Evolutionary conservation across 2,329 filamentous ascomycete genomes (phyloP).

Genomic region (Penicillium rolfsii): DNA sequence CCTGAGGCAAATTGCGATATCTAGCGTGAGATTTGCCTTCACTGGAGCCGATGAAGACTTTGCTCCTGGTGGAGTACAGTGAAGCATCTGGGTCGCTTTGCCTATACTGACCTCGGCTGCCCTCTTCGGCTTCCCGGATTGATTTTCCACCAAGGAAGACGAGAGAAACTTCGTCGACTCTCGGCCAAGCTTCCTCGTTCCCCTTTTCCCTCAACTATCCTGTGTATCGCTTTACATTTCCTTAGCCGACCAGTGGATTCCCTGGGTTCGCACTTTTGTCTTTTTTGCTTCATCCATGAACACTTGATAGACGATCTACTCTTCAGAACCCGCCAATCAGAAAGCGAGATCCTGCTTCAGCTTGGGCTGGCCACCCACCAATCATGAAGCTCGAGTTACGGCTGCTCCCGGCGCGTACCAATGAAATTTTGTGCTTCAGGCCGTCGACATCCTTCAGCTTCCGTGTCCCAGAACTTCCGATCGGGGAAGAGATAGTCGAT

Average conservation of each 20-base stretch:
- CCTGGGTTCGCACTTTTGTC: background rate
- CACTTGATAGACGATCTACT: background rate
- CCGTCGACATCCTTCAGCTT: background rate
- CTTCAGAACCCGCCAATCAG: background rate
- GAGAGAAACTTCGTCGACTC: background rate
- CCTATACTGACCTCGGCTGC: background rate
- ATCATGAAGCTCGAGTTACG: background rate
- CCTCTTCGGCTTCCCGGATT: background rate
- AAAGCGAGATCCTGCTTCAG: background rate
- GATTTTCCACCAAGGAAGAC: background rate
- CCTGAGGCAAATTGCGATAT: background rate
- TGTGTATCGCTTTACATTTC: background rate
- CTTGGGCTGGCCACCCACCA: slow-evolving; percentile 3
- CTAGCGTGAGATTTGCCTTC: background rate
- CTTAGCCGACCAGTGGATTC: background rate
- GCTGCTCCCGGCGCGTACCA: slow-evolving; percentile 1
- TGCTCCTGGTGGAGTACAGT: background rate
- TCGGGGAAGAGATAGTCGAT: background rate
- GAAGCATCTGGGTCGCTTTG: background rate
- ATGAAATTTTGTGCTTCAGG: background rate
- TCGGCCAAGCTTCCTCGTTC: too few relatives aligned
- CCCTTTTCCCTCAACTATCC: background rate
- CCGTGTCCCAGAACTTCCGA: background rate
- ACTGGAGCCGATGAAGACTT: background rate
- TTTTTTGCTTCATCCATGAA: background rate